phyloP scores from a whole-genome alignment of 768 basidiomycete species.

The Mycena indigotica region DNA sequence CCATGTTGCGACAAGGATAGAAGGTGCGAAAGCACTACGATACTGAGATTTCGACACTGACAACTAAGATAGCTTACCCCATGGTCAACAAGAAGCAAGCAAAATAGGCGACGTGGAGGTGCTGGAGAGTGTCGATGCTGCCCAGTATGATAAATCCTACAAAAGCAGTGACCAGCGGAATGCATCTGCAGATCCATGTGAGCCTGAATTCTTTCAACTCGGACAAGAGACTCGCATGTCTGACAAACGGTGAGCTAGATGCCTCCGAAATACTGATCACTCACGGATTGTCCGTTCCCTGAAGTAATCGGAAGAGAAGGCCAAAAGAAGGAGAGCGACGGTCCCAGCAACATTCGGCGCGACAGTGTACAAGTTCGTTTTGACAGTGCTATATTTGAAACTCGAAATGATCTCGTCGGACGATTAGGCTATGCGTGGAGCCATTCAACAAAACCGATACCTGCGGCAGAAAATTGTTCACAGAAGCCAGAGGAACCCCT shows the following conservation, averaged over 20 bases:
- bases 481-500: constrained; percentile 53
- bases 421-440: constrained; percentile 47
- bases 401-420: constrained; percentile 22
- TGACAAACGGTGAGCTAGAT: neutral
- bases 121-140: constrained; percentile 41
- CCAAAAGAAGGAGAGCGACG: constrained; percentile 45
- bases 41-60: too few species aligned
- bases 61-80: constrained; percentile 48
- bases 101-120: constrained; percentile 51
- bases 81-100: constrained; percentile 56
- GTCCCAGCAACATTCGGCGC: constrained; percentile 56
- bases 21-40: constrained; percentile 50
- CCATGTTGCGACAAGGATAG: constrained; percentile 48
- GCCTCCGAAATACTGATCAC: constrained; percentile 27
- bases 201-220: neutral
- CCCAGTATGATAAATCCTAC: constrained; percentile 50
- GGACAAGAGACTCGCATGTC: constrained; percentile 16
- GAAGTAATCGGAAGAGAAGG: constrained; percentile 55
- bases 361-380: constrained; percentile 55
- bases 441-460: constrained; percentile 29
- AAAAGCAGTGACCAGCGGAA: constrained; percentile 41
- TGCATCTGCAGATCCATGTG: constrained; percentile 33
- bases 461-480: constrained; percentile 56
- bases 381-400: constrained; percentile 33
- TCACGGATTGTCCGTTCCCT: constrained; percentile 53